These are phyloP conservation scores for Adansonia rubrostipa DNA, from an alignment of 441 rosid species.

Conservation along the genomic window DNA sequence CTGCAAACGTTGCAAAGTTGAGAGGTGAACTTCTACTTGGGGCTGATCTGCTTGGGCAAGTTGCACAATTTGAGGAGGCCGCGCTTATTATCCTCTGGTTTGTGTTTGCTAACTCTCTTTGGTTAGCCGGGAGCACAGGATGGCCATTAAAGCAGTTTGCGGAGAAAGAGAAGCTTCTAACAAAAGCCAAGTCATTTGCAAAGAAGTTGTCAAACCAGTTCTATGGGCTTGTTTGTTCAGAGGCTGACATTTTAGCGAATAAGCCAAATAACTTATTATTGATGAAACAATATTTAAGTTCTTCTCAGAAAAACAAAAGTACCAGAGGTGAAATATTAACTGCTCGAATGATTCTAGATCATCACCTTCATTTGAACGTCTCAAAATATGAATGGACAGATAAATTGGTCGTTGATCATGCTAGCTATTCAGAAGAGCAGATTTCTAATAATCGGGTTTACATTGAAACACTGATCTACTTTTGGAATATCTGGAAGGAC, in stretches of 20 bases:
- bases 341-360: slow-evolving; percentile 49
- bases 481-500: slow-evolving; percentile 50
- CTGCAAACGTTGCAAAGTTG: slow-evolving; percentile 46
- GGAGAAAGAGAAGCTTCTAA: slow-evolving; percentile 40
- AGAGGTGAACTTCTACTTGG: slow-evolving; percentile 41
- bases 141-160: slow-evolving; percentile 57
- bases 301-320: slow-evolving; percentile 38
- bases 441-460: slow-evolving; percentile 30
- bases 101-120: slow-evolving; percentile 50
- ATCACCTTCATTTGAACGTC: slow-evolving; percentile 34
- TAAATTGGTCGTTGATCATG: slow-evolving; percentile 32
- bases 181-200: slow-evolving; percentile 43
- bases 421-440: slow-evolving; percentile 27
- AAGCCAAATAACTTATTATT: slow-evolving; percentile 25
- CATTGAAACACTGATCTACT: slow-evolving; percentile 40
- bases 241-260: slow-evolving; percentile 41
- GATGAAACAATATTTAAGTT: slow-evolving; percentile 33
- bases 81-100: slow-evolving; percentile 41
- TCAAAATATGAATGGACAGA: slow-evolving; percentile 41
- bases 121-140: slow-evolving; percentile 49
- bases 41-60: slow-evolving; percentile 43
- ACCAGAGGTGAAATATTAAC: slow-evolving; percentile 46
- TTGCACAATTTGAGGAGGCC: slow-evolving; percentile 40
- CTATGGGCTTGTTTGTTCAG: slow-evolving; percentile 31
- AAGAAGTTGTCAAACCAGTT: slow-evolving; percentile 31